Base-by-base conservation (phyloP, 2,329 filamentous ascomycete genomes). In the Trichoderma breve region DNA sequence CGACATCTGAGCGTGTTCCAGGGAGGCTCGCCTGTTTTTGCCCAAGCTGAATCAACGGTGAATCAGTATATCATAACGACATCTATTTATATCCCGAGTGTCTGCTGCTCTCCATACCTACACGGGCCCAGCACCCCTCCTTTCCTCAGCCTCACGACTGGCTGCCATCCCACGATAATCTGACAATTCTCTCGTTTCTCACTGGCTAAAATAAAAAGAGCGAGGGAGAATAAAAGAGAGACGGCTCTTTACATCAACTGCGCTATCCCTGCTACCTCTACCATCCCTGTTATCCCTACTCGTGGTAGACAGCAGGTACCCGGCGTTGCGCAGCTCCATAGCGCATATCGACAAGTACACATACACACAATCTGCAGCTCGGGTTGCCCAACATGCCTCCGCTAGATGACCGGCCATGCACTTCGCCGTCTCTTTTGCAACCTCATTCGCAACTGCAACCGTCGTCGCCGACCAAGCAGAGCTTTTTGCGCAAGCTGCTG, bases 401-500 rank as follows among this genome's bases (percentile, higher is more conserved):
- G 73, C 76, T 74, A 66, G 76, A 76, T 73, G 76, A 75, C 67
- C 72, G 76, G 72, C 75, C 77, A 72, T 76, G 77, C 73, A 76
- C 77, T 74, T 78, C 77, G 69, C 73, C 74, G 73, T 77, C 76
- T 43, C 66, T 51, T 8, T 21, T 69, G 39, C 66, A 62, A 12
- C 55, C 57, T 72, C 74, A 75, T 14, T 36, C 39, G 28, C 66
- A 51, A 7, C 57, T 43, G 39, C 66, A 69, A 2, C 76, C 75
- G 7, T 26, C 30, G 21, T 76, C 74, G 4, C 58, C 58, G 8
- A 74, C 74, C 24, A 77, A 76, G 43, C 75, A 76, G 30, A 74
- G 76, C 53, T 78, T 80, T 57, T 73, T 80, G 58, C 77, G 76
- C 62, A 79, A 77, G 68, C 75, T 79, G 18, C 76, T 81, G 71